Conservation (phyloP, 1,284 basidiomycete species). For the Gomphus sp. region DNA sequence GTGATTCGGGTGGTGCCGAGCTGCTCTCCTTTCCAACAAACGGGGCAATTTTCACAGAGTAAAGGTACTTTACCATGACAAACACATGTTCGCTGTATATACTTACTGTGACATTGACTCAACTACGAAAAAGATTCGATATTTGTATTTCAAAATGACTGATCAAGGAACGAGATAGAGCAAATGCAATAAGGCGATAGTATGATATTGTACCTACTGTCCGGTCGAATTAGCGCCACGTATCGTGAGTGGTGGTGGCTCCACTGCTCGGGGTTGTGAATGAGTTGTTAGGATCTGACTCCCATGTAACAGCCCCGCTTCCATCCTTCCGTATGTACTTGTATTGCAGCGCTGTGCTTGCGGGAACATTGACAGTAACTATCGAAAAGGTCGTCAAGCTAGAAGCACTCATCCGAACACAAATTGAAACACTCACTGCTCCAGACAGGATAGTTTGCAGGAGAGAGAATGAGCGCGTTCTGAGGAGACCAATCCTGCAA, state of each 20-base stretch:
- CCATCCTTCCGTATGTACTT: conserved; percentile 58
- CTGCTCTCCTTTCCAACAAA: no score
- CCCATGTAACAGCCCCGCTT: conserved; percentile 50
- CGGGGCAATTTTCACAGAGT: no score
- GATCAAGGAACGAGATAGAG: background rate
- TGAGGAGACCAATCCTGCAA: conserved; percentile 56
- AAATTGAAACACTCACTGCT: conserved; percentile 39
- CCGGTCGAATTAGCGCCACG: conserved; percentile 25
- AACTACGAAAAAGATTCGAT: conserved; percentile 14
- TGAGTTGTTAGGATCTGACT: conserved; percentile 48
- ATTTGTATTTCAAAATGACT: no score
- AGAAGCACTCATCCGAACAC: background rate
- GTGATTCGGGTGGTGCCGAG: no score
- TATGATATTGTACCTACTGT: background rate
- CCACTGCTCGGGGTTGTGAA: conserved; percentile 35
- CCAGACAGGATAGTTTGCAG: conserved; percentile 61
- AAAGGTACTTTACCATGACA: conserved; percentile 24
- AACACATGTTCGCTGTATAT: no score
- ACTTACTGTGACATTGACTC: no score
- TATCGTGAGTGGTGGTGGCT: conserved; percentile 27
- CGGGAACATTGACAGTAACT: conserved; percentile 47
- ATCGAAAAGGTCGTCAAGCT: conserved; percentile 15
- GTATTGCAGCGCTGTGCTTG: conserved; percentile 46
- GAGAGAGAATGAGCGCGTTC: conserved; percentile 46
- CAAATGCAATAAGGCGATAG: background rate